Percentiles rank a stretch among this genome's conserved stretches.
These are phyloP conservation scores for Trichoderma koningii DNA, from an alignment of 2,329 filamentous ascomycete species.

Conservation along the genomic window DNA sequence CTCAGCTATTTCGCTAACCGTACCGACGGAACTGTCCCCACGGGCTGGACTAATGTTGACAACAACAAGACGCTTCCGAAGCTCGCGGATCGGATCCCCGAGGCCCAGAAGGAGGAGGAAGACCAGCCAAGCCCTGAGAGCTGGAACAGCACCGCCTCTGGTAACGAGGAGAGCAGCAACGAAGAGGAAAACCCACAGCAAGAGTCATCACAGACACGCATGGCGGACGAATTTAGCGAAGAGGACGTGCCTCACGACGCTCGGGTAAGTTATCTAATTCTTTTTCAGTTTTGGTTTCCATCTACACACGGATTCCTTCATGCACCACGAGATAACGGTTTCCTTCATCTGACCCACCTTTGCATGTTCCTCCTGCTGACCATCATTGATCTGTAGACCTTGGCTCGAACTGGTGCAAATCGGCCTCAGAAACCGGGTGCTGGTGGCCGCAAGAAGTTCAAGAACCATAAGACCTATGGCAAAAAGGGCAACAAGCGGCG, in stretches of 20 bases:
- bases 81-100: slow-evolving; percentile 50
- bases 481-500: slow-evolving; percentile 53
- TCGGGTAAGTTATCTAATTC: slow-evolving; percentile 33
- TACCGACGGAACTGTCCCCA: slow-evolving; percentile 62
- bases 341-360: background rate
- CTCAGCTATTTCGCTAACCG: slow-evolving; percentile 65
- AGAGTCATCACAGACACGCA: slow-evolving; percentile 50
- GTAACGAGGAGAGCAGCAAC: slow-evolving; percentile 54
- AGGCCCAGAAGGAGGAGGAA: slow-evolving; percentile 46
- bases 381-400: slow-evolving; percentile 4
- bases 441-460: slow-evolving; percentile 52
- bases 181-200: slow-evolving; percentile 49
- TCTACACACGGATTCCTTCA: background rate
- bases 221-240: slow-evolving; percentile 61
- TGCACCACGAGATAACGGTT: background rate
- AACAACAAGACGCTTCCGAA: slow-evolving; percentile 61
- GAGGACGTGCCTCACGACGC: slow-evolving; percentile 40
- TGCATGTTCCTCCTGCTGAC: background rate
- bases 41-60: slow-evolving; percentile 66
- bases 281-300: background rate
- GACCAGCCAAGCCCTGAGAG: slow-evolving; percentile 53
- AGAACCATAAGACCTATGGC: slow-evolving; percentile 48
- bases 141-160: slow-evolving; percentile 51
- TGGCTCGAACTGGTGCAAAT: slow-evolving; percentile 26
- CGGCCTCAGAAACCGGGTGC: slow-evolving; percentile 34